Evolutionary conservation across 345 rosid species (phyloP).

Genomic region (Corymbia maculata): DNA sequence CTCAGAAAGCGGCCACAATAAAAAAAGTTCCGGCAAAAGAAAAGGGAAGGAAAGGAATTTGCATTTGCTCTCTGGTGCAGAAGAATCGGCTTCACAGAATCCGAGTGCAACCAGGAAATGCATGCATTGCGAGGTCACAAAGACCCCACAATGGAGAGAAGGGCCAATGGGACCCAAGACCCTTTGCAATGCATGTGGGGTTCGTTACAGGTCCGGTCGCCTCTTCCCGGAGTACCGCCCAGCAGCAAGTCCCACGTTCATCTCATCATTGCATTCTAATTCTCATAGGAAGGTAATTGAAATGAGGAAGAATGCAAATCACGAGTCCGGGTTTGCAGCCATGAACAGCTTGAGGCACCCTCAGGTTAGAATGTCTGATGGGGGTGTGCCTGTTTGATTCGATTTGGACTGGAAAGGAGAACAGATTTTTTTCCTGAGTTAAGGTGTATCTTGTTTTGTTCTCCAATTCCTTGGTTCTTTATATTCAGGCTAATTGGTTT

Average conservation of each 20-base stretch:
- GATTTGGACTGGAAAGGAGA: not conserved
- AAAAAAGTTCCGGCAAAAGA: constrained; percentile 21
- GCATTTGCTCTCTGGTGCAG: constrained; percentile 9
- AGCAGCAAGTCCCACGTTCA: constrained; percentile 76
- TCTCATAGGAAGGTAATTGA: constrained; percentile 72
- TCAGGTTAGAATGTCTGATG: not conserved
- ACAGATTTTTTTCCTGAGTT: constrained; percentile 1
- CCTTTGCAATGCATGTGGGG: constrained; percentile 93
- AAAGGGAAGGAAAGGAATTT: constrained; percentile 28
- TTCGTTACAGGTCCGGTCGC: constrained; percentile 82
- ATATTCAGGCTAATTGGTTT: not conserved
- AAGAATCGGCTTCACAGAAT: constrained; percentile 11
- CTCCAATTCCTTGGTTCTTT: not conserved
- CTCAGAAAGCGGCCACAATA: constrained; percentile 17
- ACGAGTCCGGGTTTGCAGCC: not conserved
- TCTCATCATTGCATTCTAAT: constrained; percentile 61
- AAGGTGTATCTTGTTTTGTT: constrained; percentile 7
- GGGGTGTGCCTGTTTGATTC: constrained; percentile 19
- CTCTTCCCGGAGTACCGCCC: constrained; percentile 89
- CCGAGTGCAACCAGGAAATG: constrained; percentile 37
- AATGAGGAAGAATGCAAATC: constrained; percentile 49
- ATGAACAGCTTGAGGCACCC: not conserved
- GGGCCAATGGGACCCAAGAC: constrained; percentile 93
- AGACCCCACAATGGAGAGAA: constrained; percentile 95
- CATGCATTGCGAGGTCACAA: constrained; percentile 63